Base-by-base conservation (phyloP, 495 filamentous ascomycete genomes). In the Annulohypoxylon nitens region DNA sequence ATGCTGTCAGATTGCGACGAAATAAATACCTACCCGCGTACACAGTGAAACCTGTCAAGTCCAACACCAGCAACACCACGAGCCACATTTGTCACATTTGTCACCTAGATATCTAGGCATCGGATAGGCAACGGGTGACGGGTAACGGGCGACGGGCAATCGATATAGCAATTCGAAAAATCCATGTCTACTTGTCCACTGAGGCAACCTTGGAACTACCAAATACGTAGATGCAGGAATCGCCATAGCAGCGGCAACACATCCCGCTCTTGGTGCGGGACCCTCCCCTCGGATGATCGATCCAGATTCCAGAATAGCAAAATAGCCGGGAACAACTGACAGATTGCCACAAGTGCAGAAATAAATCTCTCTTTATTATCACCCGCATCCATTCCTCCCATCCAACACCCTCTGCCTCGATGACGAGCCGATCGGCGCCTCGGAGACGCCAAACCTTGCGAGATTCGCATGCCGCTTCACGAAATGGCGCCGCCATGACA, bases 381-480 rank as follows among this genome's bases (percentile, higher is more conserved):
- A 34, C 34, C 70, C 59, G 23, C 51, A 54, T 51, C 43, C 47
- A 64, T 45, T 20, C 20, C 50, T 55, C 37, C 57, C 33, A 9
- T 43, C 58, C 20, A 36, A 14, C 37, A 62, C 41, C 67, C 20
- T 68, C 43, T 14, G 67, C 48, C 67, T 68, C 72, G 63, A 79
- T 79, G 77, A 76, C 77, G 75, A 74, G 77, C 68, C 77, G 77
- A n/a, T 79, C 77, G 64, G 68, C 64, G 54, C 77, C 75, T 47
- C 72, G 77, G 60, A 75, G 75, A 76, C 77, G 77, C 64, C 77
- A 77, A 51, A 79, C 75, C 54, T 47, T 79, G 67, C 77, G 77
- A 61, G 77, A 79, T 43, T 79, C 77, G 65, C 77, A 79, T 37
- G 77, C 75, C 18, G 77, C 69, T 72, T 63, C 73, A 55, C 77